Evolutionary conservation across 1,139 yeast genomes (phyloP).

Genomic region (Torulaspora pretoriensis): DNA sequence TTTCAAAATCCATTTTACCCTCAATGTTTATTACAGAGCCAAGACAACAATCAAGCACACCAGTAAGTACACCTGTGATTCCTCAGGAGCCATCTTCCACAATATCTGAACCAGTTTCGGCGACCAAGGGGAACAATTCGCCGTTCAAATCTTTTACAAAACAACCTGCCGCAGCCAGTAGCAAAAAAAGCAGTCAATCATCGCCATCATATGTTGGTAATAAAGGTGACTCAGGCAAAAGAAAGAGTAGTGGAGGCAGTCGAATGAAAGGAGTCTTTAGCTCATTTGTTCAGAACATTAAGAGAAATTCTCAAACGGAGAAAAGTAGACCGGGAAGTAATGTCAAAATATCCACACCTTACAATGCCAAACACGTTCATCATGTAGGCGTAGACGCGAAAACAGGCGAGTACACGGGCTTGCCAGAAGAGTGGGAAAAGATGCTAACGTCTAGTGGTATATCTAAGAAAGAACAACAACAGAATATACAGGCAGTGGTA

Average conservation of each 20-base stretch:
- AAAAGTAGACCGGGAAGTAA: conserved; percentile 34
- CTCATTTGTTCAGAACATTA: conserved; percentile 46
- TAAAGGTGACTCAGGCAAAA: conserved; percentile 13
- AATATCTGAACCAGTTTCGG: conserved; percentile 19
- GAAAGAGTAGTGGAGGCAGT: conserved; percentile 35
- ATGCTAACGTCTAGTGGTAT: conserved; percentile 82
- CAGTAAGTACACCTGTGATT: conserved; percentile 11
- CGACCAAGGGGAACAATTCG: conserved; percentile 15
- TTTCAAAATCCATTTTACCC: conserved; percentile 8
- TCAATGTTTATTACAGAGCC: conserved; percentile 10
- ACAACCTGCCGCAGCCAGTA: conserved; percentile 13
- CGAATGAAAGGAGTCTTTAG: conserved; percentile 50
- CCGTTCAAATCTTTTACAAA: conserved; percentile 19
- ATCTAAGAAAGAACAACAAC: conserved; percentile 75
- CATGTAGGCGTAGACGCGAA: conserved; percentile 86
- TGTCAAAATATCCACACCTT: conserved; percentile 80
- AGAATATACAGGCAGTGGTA: conserved; percentile 90
- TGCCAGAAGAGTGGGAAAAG: conserved; percentile 90
- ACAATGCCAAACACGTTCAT: conserved; percentile 83
- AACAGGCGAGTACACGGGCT: conserved; percentile 83
- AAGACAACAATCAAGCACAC: conserved; percentile 8
- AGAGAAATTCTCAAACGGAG: conserved; percentile 31
- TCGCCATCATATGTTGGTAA: conserved; percentile 12
- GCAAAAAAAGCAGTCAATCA: conserved; percentile 13
- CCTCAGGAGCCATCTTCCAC: conserved; percentile 13